These are phyloP conservation scores for Cystoderma amianthinum DNA, from an alignment of 768 basidiomycete species.

Conservation along the genomic window DNA sequence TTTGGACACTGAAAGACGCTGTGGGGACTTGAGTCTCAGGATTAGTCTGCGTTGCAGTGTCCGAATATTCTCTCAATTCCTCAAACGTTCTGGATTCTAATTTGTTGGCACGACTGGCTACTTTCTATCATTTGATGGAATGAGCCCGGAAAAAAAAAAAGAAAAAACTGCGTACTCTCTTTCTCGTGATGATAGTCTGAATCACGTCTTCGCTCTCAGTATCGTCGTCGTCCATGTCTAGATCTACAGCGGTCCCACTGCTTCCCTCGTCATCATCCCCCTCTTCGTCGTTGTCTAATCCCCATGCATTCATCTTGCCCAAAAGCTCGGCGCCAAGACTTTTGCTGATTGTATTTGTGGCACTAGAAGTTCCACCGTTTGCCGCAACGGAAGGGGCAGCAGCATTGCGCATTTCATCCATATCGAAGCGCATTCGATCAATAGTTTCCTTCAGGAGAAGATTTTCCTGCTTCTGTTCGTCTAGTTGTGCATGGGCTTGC, in stretches of 20 bases:
- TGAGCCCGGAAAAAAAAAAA: conserved; percentile 4
- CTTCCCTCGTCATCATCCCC: conserved; percentile 25
- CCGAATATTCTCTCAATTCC: conserved; percentile 70
- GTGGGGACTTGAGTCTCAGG: conserved; percentile 42
- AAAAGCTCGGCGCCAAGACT: conserved; percentile 69
- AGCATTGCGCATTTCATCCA: conserved; percentile 79
- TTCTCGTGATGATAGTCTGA: conserved; percentile 85
- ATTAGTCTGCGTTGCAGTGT: conserved; percentile 68
- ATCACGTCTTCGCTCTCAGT: conserved; percentile 71
- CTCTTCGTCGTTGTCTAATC: conserved; percentile 30
- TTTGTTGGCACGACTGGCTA: conserved; percentile 52
- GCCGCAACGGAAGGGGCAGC: conserved; percentile 25
- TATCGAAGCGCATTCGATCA: conserved; percentile 87
- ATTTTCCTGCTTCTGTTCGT: conserved; percentile 95
- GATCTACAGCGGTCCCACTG: conserved; percentile 24
- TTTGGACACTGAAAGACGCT: conserved; percentile 49
- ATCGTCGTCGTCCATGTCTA: conserved; percentile 39
- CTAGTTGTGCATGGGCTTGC: conserved; percentile 66
- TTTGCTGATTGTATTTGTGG: conserved; percentile 56
- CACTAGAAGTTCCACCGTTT: conserved; percentile 37
- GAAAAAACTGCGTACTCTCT: conserved; percentile 44
- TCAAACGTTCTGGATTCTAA: conserved; percentile 44
- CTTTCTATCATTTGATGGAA: conserved; percentile 40
- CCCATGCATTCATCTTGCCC: conserved; percentile 44
- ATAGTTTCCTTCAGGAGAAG: conserved; percentile 92